Percentiles rank a stretch among this genome's conserved stretches.
phyloP scores from a whole-genome alignment of 495 filamentous ascomycete genomes.

The Xylaria intraflava region DNA sequence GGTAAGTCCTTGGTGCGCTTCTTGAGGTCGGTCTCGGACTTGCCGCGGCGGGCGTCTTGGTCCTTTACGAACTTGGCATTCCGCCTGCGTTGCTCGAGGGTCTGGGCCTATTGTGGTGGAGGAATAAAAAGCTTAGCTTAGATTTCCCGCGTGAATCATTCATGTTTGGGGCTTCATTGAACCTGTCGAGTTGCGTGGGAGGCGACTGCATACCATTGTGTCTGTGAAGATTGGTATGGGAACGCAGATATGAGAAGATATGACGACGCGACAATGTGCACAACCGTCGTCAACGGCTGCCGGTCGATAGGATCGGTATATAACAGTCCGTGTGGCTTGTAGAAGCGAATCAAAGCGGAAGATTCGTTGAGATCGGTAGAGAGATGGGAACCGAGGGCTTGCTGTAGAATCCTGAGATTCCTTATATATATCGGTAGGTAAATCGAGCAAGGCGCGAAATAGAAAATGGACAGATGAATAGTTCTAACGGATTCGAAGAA shows the following conservation, averaged over 20 bases:
- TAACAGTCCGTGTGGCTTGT: neutral
- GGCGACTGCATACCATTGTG: constrained; percentile 21
- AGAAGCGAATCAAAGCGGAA: neutral
- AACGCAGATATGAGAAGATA: neutral
- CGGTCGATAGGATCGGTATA: too few relatives aligned
- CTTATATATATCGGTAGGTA: neutral
- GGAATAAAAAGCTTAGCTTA: neutral
- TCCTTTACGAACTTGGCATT: constrained; percentile 79
- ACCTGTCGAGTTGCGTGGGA: neutral
- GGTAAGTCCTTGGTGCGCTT: constrained; percentile 52
- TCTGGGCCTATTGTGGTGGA: constrained; percentile 65
- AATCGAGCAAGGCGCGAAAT: neutral
- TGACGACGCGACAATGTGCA: neutral
- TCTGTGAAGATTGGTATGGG: neutral
- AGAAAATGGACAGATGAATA: neutral
- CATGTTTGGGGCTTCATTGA: neutral
- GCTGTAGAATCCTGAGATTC: neutral
- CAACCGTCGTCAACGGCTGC: neutral
- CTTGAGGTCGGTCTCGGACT: constrained; percentile 63
- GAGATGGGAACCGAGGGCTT: neutral
- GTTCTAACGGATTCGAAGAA: constrained; percentile 7
- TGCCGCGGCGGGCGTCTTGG: constrained; percentile 76
- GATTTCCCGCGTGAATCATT: neutral
- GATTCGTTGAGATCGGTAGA: neutral
- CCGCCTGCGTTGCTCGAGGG: constrained; percentile 81